A percentile compares a stretch with the other conserved stretches of the same genome.
These are phyloP conservation scores for Lagerstroemia speciosa DNA, from an alignment of 345 rosid species.

Conservation along the genomic window DNA sequence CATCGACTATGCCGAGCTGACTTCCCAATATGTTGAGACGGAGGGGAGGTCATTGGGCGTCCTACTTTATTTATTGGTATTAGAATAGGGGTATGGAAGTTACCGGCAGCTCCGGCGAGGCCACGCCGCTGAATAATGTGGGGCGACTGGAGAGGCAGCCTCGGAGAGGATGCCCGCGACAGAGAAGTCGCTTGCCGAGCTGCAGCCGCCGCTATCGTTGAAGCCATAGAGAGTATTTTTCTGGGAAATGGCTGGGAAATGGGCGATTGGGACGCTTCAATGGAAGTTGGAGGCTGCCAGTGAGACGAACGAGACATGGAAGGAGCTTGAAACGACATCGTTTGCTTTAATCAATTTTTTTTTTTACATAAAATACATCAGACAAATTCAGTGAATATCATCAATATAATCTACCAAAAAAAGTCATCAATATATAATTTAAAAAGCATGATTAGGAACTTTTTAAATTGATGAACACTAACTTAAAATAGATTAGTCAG, in stretches of 20 bases:
- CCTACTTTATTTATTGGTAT: background rate
- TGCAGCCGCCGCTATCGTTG: constrained; percentile 32
- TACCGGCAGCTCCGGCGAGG: constrained; percentile 81
- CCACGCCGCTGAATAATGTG: constrained; percentile 61
- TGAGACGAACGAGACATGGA: background rate
- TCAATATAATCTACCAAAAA: too few relatives aligned
- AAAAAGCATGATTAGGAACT: too few relatives aligned
- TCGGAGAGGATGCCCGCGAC: constrained; percentile 25
- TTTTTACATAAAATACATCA: too few relatives aligned
- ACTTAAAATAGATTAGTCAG: too few relatives aligned
- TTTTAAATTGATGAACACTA: too few relatives aligned
- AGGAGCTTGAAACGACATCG: background rate
- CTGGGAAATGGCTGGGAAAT: background rate
- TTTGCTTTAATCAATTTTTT: too few relatives aligned
- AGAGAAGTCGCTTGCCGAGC: constrained; percentile 33
- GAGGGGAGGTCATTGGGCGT: background rate
- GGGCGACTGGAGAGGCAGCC: constrained; percentile 19
- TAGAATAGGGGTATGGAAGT: constrained; percentile 15
- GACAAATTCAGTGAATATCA: too few relatives aligned
- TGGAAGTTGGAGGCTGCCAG: background rate
- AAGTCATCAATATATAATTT: too few relatives aligned
- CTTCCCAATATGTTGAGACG: background rate
- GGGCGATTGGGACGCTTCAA: constrained; percentile 1
- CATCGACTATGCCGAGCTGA: background rate
- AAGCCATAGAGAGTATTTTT: constrained; percentile 21